Conservation (phyloP, 768 basidiomycete genomes). For the Suillus clintonianus region DNA sequence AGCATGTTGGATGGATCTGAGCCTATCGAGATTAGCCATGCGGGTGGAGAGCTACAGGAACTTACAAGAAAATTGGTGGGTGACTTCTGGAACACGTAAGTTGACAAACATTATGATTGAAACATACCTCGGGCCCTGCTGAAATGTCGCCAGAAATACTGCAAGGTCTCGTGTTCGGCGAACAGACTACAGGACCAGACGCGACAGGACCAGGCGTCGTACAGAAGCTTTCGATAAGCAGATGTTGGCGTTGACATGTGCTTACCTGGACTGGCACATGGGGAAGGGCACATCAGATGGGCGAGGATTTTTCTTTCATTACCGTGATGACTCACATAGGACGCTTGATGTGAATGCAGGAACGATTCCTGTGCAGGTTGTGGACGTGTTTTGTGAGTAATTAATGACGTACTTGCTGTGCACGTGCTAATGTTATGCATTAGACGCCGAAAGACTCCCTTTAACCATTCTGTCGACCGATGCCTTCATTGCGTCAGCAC, state of each 20-base stretch:
- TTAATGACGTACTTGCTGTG: background rate
- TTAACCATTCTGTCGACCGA: background rate
- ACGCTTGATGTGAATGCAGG: background rate
- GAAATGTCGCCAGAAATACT: background rate
- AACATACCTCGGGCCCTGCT: no score
- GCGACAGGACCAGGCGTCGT: background rate
- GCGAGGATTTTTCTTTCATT: background rate
- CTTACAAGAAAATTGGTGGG: background rate
- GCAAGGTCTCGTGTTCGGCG: background rate
- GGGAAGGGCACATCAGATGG: background rate
- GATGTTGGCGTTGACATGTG: background rate
- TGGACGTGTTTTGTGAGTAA: slow-evolving; percentile 5
- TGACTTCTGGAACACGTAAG: slow-evolving; percentile 5
- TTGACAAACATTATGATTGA: background rate
- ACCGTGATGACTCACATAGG: background rate
- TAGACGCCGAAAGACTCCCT: slow-evolving; percentile 1
- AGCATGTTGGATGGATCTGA: background rate
- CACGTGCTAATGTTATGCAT: background rate
- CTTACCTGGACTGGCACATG: slow-evolving; percentile 3
- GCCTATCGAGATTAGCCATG: slow-evolving; percentile 6
- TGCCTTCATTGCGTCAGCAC: background rate
- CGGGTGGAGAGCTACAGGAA: background rate
- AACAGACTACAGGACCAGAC: background rate
- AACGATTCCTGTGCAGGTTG: background rate
- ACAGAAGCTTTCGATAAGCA: background rate